Evolutionary conservation across 2,329 filamentous ascomycete species (phyloP), one percentile per base, ranked within the genome.

Genomic region (Furcasterigmium furcatum): DNA sequence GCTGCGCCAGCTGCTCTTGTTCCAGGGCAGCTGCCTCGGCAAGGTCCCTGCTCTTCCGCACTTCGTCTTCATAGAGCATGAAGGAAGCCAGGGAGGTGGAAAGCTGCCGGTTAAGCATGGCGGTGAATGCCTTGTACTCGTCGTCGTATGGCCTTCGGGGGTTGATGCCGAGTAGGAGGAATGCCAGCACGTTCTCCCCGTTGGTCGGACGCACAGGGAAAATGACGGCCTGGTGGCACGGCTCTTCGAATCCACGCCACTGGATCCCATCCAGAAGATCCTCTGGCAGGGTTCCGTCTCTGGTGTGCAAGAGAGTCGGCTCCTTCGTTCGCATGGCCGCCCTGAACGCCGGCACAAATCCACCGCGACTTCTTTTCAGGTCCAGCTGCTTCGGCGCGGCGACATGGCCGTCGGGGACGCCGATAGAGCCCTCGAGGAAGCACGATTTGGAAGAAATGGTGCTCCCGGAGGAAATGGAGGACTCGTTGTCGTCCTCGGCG

Each of bases 21-120:
- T 66, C 60, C 3, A 66, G 32, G 1, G 62, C 62, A 0, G 63
- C 64, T 0, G 61, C 57, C 40, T 66, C 65, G 3, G 58, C 64
- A 0, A 60, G 62, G 21, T 67, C 60, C 3, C 60, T 48, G 6
- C 56, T 77, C 43, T 79, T 68, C 16, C 74, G 68, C 7, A 84
- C 82, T 51, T 85, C 82, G 47, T 84, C 80, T 56, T 84, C 80
- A 42, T 84, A 84, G 0, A 86, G 64, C 0, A 85, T 80, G 0
- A 83, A 78, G 0, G 81, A 84, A 3, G 82, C 82, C 19, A 85
- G 61, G 0, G 80, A 84, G 0, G 80, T 84, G 0, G 77, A 79
- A 3, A 85, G 63, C 56, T 66, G 84, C 12, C 64, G 57, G 39
- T 65, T 67, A 0, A 71, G 51, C 42, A 67, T 55, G 19, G 54